phyloP scores from a whole-genome alignment of 169 alveolate genomes.

The Plasmodium adleri region DNA sequence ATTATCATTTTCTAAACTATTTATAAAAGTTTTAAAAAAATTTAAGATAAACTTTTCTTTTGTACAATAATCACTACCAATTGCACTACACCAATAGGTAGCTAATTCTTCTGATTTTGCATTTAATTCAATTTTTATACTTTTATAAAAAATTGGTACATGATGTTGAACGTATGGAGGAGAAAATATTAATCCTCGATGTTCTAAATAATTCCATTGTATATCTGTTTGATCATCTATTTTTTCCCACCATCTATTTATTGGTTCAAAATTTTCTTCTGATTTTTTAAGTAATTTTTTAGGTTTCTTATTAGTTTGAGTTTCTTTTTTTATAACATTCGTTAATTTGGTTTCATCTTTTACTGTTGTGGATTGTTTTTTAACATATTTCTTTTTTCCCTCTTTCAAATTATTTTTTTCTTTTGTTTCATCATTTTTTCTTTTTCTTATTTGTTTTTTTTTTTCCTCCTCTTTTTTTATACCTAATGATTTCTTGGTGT shows the following conservation, averaged over 20 bases:
- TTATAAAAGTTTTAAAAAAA: slow-evolving; percentile 90
- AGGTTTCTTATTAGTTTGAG: slow-evolving; percentile 25
- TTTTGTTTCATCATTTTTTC: background rate
- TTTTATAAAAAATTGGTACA: slow-evolving; percentile 90
- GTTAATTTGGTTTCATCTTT: slow-evolving; percentile 35
- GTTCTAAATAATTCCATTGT: slow-evolving; percentile 93
- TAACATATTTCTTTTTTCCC: slow-evolving; percentile 19
- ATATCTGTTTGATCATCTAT: slow-evolving; percentile 81
- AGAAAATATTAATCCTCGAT: slow-evolving; percentile 92
- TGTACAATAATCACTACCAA: slow-evolving; percentile 94
- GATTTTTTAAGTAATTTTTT: slow-evolving; percentile 77
- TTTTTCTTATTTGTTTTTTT: background rate
- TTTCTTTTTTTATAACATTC: slow-evolving; percentile 65
- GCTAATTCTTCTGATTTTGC: slow-evolving; percentile 98
- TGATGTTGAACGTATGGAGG: slow-evolving; percentile 92
- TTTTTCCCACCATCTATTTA: slow-evolving; percentile 92
- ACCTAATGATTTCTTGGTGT: slow-evolving; percentile 3
- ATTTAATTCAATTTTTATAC: slow-evolving; percentile 89
- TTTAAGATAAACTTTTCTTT: slow-evolving; percentile 93
- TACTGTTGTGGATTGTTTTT: slow-evolving; percentile 9
- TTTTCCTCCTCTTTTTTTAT: slow-evolving; percentile 22
- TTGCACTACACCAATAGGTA: slow-evolving; percentile 95
- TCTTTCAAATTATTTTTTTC: slow-evolving; percentile 32
- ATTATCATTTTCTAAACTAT: slow-evolving; percentile 85
- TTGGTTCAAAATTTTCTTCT: slow-evolving; percentile 88